Evolutionary conservation across 192 early-diverging fungal genomes (phyloP).

Genomic region (Podila epigama): DNA sequence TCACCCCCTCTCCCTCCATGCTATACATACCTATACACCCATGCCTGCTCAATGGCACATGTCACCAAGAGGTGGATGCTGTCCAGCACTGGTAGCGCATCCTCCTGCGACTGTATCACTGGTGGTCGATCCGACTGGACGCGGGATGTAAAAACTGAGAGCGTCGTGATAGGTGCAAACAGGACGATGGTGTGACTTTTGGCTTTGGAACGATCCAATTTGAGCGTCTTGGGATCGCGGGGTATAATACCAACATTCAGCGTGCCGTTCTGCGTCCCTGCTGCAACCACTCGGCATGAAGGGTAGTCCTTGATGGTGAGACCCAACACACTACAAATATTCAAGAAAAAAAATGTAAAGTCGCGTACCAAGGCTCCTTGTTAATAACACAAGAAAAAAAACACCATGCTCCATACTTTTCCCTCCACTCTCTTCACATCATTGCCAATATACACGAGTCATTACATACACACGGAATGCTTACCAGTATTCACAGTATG

Average conservation of each 20-base stretch:
- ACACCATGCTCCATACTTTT: conserved; percentile 8
- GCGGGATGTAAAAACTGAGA: conserved; percentile 24
- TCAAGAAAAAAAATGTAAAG: not conserved
- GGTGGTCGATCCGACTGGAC: conserved; percentile 1
- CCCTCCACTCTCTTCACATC: too few species aligned
- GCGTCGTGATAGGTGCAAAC: conserved; percentile 45
- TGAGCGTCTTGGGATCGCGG: conserved; percentile 15
- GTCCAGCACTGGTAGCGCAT: conserved; percentile 7
- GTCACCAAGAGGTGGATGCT: conserved; percentile 61
- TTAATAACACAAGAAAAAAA: not conserved
- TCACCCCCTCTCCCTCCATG: not conserved
- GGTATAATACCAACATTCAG: conserved; percentile 38
- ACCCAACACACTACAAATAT: conserved; percentile 25
- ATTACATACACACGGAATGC: not conserved
- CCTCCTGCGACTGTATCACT: not conserved
- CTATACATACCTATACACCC: conserved; percentile 55
- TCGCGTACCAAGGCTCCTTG: not conserved
- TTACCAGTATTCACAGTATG: conserved; percentile 48
- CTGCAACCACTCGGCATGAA: conserved; percentile 28
- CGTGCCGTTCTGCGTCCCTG: conserved; percentile 45
- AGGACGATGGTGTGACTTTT: conserved; percentile 32
- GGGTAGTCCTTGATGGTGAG: conserved; percentile 35
- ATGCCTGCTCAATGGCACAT: conserved; percentile 62
- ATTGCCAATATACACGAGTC: too few species aligned
- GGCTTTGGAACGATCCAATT: conserved; percentile 18